Evolutionary conservation across 352 stramenopile species (phyloP), one percentile per base, ranked within the genome.

Genomic region (Phytophthora multivora): DNA sequence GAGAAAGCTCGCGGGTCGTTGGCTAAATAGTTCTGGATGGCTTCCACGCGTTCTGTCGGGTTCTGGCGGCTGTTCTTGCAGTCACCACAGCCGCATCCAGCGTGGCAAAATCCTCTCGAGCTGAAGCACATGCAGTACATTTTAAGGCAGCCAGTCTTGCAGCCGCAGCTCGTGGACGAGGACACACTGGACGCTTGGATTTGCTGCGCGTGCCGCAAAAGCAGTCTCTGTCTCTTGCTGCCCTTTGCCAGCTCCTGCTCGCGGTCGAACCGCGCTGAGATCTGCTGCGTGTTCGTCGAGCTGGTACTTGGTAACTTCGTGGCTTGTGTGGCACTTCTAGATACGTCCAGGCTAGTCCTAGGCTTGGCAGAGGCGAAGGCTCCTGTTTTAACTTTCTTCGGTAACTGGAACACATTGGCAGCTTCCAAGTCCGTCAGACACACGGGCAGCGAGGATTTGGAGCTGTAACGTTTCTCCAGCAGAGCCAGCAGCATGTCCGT

Each of bases 91-190:
- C 53, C 65, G 50, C 86, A 95, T 51, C 75, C 71, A 18, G 69
- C 33, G 50, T 92, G 82, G 65, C 86, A 95, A 66, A 81, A 95
- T n/a, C 86, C 86, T 54, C 83, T 73, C 6, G 82, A 88, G 49
- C 83, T 90, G 52, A 95, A 95, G 63, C 86, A 95, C 30, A 89
- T 78, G 56, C 86, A 95, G 59, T 93, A 94, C 81, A 94, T 89
- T 69, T 94, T 94, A 23, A 94, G 69, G 50, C 86, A 94, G 12
- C 86, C 86, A 2, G 82, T 94, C 71, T 94, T 94, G 78, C 86
- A 94, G 25, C 86, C 86, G 48, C 86, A 94, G 63, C 79, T 88
- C 23, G 79, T 81, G n/a, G 73, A 86, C 7, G 86, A 94, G 0
- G 75, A 62, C n/a, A 88, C 71, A 46, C 83, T 92, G 28, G 81